Conservation (phyloP, 805 yeast genomes). For the Vanderwaltozyma verrucispora region DNA sequence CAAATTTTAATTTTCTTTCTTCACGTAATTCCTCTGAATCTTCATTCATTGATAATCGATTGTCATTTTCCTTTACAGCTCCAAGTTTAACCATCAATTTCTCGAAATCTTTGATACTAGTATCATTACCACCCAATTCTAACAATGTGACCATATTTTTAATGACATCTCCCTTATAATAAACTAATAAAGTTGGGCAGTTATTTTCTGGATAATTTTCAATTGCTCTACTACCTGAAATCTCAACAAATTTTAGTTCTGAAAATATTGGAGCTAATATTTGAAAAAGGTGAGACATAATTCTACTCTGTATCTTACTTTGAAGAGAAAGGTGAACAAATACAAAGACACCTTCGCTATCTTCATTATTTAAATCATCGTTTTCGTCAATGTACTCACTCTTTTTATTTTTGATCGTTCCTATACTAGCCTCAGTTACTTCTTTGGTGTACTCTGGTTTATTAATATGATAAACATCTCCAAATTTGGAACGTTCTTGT, state of each 20-base stretch:
- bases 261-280: constrained; percentile 56
- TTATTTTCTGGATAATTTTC: constrained; percentile 85
- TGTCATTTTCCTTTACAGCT: constrained; percentile 58
- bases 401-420: constrained; percentile 4
- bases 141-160: constrained; percentile 75
- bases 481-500: constrained; percentile 50
- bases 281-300: constrained; percentile 49
- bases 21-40: constrained; percentile 48
- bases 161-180: constrained; percentile 65
- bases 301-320: constrained; percentile 61
- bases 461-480: constrained; percentile 64
- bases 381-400: constrained; percentile 2
- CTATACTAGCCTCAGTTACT: constrained; percentile 69
- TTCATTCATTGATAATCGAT: constrained; percentile 51
- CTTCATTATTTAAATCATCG: constrained; percentile 1
- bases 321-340: constrained; percentile 67
- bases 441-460: constrained; percentile 84
- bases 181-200: constrained; percentile 84
- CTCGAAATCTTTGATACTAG: constrained; percentile 63
- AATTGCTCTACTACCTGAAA: constrained; percentile 82
- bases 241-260: constrained; percentile 86
- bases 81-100: constrained; percentile 53
- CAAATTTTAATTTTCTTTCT: constrained; percentile 45
- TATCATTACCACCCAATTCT: constrained; percentile 75
- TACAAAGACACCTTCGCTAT: constrained; percentile 40